Percentiles rank a stretch among this genome's conserved stretches.
Evolutionary conservation across 2,329 filamentous ascomycete species (phyloP).

Genomic region (Zymoseptoria pseudotritici): DNA sequence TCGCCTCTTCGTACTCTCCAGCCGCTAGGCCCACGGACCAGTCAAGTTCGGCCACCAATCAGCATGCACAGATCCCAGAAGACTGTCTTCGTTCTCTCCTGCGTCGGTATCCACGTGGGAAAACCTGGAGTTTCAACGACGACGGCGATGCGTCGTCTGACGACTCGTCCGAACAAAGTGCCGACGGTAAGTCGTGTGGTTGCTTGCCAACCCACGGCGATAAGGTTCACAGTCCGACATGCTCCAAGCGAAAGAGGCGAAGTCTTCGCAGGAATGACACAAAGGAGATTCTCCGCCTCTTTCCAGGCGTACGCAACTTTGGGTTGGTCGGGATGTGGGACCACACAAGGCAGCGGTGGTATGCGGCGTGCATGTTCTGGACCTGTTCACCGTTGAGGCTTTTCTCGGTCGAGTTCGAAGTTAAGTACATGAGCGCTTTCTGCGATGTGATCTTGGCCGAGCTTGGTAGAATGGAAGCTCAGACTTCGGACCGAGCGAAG

Average conservation of each 20-base stretch:
- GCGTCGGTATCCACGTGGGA: constrained; percentile 28
- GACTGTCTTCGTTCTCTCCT: constrained; percentile 21
- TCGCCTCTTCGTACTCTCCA: constrained; percentile 15
- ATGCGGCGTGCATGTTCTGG: constrained; percentile 33
- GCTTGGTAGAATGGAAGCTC: constrained; percentile 33
- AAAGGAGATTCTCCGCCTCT: constrained; percentile 27
- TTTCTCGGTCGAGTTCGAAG: constrained; percentile 34
- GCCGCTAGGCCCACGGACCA: neutral
- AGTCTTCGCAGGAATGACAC: constrained; percentile 20
- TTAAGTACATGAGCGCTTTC: constrained; percentile 35
- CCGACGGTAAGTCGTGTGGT: constrained; percentile 10
- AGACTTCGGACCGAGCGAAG: constrained; percentile 41
- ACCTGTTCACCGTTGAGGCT: constrained; percentile 40
- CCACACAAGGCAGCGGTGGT: constrained; percentile 31
- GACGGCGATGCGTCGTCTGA: constrained; percentile 22
- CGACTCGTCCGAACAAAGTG: constrained; percentile 16
- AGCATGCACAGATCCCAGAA: constrained; percentile 13
- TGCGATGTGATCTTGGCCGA: constrained; percentile 38
- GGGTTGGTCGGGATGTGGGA: constrained; percentile 49
- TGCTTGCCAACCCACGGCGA: constrained; percentile 2
- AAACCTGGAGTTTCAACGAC: constrained; percentile 29
- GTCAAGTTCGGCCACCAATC: neutral
- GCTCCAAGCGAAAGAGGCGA: constrained; percentile 18
- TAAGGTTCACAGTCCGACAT: constrained; percentile 7
- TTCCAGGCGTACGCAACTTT: constrained; percentile 42